Evolutionary conservation across 257 asterid genomes (phyloP), one percentile per base, ranked within the genome.

Genomic region (Pogostemon cablin): DNA sequence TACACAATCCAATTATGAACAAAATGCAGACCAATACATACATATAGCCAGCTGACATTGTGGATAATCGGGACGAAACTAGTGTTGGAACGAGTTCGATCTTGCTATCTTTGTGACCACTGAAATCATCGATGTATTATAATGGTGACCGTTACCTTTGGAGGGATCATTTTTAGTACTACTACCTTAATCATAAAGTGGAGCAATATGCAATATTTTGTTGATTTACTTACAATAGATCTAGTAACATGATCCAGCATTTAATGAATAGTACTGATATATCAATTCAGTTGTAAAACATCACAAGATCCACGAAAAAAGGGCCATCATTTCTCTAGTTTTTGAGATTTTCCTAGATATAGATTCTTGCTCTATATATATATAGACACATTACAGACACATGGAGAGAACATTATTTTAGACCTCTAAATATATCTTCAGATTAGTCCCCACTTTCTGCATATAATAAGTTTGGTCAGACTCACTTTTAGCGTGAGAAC

Each of bases 1-100:
- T 75, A 61, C 69, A 75, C 81, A 40, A 80, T 87, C 78, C 88
- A 77, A 40, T 68, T 83, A 73, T 73, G 47, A 63, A 61, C 68
- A 11, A 61, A 1, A 17, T 49, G 62, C 49, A 62, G 65, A 46
- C 68, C 54, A 32, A 10, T 43, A 37, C 12, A 59, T 35, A 54
- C 5, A 49, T 49, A 56, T 56, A 43, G 59, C 48, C 65, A 25
- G 32, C 32, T 7, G 47, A 41, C 44, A 50, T 68, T 53, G 63
- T 53, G 44, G 67, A 67, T 7, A 47, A 34, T 52, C 38, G 42
- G 3, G 62, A 17, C 34, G 54, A 40, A 53, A 58, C 41, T 46
- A 58, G 40, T 55, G 80, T 39, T 69, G 12, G 56, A 60, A 37
- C 2, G 62, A 56, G 62, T 56, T 52, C 15, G 59, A 34, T 12